phyloP scores from a whole-genome alignment of 108 stramenopile species.

The Phaeodactylum tricornutum region DNA sequence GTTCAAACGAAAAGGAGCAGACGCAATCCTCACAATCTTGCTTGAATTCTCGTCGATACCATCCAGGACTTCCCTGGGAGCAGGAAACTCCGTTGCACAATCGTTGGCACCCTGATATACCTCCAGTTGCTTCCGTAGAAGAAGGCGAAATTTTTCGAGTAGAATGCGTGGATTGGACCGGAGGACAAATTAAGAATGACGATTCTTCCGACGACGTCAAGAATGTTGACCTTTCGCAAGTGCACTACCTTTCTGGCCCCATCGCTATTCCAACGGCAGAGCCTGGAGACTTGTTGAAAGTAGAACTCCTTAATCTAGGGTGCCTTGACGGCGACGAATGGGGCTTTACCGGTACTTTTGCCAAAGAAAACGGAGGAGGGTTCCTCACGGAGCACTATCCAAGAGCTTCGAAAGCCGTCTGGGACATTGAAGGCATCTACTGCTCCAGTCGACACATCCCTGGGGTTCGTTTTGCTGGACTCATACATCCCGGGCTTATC shows the following conservation, averaged over 20 bases:
- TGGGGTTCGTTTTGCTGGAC: slow-evolving; percentile 12
- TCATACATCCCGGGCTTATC: slow-evolving; percentile 61
- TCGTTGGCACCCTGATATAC: slow-evolving; percentile 63
- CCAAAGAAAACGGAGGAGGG: slow-evolving; percentile 62
- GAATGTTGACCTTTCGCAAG: slow-evolving; percentile 57
- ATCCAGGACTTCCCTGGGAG: slow-evolving; percentile 43
- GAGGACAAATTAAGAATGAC: slow-evolving; percentile 59
- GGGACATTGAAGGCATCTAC: slow-evolving; percentile 64
- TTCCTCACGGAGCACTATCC: slow-evolving; percentile 59
- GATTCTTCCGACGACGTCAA: slow-evolving; percentile 54
- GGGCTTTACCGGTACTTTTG: slow-evolving; percentile 61
- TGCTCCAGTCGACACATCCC: slow-evolving; percentile 24
- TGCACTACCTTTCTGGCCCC: slow-evolving; percentile 55
- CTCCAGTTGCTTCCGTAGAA: slow-evolving; percentile 43
- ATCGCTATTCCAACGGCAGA: slow-evolving; percentile 40
- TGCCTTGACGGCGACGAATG: slow-evolving; percentile 56
- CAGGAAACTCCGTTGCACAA: slow-evolving; percentile 56
- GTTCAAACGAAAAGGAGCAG: no score
- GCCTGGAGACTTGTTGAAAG: slow-evolving; percentile 53
- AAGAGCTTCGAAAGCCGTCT: slow-evolving; percentile 45
- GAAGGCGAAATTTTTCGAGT: slow-evolving; percentile 50
- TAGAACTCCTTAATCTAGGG: slow-evolving; percentile 49
- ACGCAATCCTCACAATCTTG: no score
- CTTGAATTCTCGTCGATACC: no score
- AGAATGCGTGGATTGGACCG: slow-evolving; percentile 67